phyloP scores from a whole-genome alignment of 192 early-diverging fungal genomes.

The Linnemannia elongata region DNA sequence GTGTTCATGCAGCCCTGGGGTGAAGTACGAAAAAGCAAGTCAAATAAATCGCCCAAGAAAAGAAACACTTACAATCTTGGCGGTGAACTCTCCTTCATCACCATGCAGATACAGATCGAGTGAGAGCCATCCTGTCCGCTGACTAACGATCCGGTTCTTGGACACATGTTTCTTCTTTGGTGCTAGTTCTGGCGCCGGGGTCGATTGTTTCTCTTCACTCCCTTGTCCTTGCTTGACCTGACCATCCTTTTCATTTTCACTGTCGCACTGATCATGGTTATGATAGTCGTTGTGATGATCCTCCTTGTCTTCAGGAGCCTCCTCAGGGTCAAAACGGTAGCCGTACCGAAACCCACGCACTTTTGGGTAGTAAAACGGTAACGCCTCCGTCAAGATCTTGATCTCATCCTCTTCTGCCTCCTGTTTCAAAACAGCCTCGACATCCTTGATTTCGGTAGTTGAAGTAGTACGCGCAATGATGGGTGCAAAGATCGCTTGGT shows the following conservation, averaged over 20 bases:
- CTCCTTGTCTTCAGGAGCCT: slow-evolving; percentile 23
- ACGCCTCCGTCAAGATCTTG: background rate
- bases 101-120: slow-evolving; percentile 43
- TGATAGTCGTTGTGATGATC: background rate
- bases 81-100: slow-evolving; percentile 44
- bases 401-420: slow-evolving; percentile 9
- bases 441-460: background rate
- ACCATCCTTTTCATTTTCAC: background rate
- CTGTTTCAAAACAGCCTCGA: background rate
- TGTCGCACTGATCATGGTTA: background rate
- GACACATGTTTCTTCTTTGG: background rate
- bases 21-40: background rate
- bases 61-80: slow-evolving; percentile 52
- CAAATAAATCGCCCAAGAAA: background rate
- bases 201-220: background rate
- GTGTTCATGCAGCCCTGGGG: background rate
- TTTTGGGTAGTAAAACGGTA: slow-evolving; percentile 68
- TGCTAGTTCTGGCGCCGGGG: background rate
- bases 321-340: slow-evolving; percentile 28
- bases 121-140: slow-evolving; percentile 39
- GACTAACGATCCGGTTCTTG: slow-evolving; percentile 23
- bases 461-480: background rate
- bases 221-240: background rate
- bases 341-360: slow-evolving; percentile 56
- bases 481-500: slow-evolving; percentile 15